Conservation (phyloP, 1,284 basidiomycete genomes). For the Tylopilus sp. region DNA sequence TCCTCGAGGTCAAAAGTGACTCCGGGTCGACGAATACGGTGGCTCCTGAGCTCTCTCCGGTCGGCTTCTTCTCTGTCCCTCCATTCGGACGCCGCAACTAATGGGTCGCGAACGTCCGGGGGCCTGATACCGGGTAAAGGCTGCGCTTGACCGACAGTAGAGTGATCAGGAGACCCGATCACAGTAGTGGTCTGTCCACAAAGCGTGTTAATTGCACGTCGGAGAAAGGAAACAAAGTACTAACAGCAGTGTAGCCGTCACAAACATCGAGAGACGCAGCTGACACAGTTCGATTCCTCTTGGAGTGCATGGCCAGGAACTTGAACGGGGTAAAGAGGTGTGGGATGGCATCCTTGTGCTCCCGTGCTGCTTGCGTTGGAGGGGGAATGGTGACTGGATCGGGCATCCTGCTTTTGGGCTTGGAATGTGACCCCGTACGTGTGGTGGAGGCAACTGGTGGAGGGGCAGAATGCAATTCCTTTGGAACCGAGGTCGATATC, state of each 20-base stretch:
- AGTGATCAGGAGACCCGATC: slow-evolving; percentile 68
- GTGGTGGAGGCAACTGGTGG: slow-evolving; percentile 3
- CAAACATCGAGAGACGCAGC: slow-evolving; percentile 67
- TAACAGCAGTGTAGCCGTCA: slow-evolving; percentile 64
- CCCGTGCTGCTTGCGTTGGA: slow-evolving; percentile 15
- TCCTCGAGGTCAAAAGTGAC: slow-evolving; percentile 65
- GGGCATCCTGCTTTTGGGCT: slow-evolving; percentile 28
- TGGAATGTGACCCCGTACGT: slow-evolving; percentile 14
- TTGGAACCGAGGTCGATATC: slow-evolving; percentile 12
- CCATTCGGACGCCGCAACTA: slow-evolving; percentile 62
- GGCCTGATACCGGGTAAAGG: slow-evolving; percentile 49
- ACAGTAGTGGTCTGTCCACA: slow-evolving; percentile 56
- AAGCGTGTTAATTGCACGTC: slow-evolving; percentile 11
- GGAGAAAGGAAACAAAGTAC: slow-evolving; percentile 25
- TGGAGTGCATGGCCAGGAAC: slow-evolving; percentile 45
- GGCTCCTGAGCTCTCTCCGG: slow-evolving; percentile 37
- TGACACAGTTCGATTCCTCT: slow-evolving; percentile 63
- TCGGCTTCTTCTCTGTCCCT: slow-evolving; percentile 47
- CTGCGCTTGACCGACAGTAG: slow-evolving; percentile 49
- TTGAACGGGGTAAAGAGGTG: slow-evolving; percentile 59
- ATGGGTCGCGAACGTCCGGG: slow-evolving; percentile 58
- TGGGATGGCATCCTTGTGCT: slow-evolving; percentile 39
- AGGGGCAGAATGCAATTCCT: slow-evolving; percentile 11
- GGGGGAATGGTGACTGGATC: slow-evolving; percentile 26
- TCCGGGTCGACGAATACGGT: slow-evolving; percentile 56